Percentiles rank a stretch among this genome's conserved stretches.
Evolutionary conservation across 805 yeast species (phyloP).

Genomic region (Ogataea pilisensis): DNA sequence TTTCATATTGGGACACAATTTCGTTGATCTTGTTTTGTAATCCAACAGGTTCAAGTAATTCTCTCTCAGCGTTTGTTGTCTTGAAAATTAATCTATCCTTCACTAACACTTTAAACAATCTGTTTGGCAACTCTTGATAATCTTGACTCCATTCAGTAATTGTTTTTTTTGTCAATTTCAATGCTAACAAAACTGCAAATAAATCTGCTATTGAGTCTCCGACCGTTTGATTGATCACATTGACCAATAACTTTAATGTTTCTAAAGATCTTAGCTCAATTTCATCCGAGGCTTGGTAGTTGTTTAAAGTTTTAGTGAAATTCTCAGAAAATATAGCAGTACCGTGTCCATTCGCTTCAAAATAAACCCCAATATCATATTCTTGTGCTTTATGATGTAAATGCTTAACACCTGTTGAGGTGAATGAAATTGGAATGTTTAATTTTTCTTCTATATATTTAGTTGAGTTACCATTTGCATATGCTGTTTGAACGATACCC

Average conservation of each 20-base stretch:
- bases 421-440: slow-evolving; percentile 75
- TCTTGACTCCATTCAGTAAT: slow-evolving; percentile 72
- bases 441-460: slow-evolving; percentile 57
- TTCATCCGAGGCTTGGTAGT: slow-evolving; percentile 34
- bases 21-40: slow-evolving; percentile 71
- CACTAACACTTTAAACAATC: slow-evolving; percentile 75
- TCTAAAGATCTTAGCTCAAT: slow-evolving; percentile 46
- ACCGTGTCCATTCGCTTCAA: slow-evolving; percentile 99
- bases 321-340: slow-evolving; percentile 76
- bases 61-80: slow-evolving; percentile 89
- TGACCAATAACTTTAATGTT: slow-evolving; percentile 56
- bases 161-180: slow-evolving; percentile 38
- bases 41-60: slow-evolving; percentile 69
- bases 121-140: slow-evolving; percentile 85
- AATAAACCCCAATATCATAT: slow-evolving; percentile 89
- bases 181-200: slow-evolving; percentile 67
- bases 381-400: slow-evolving; percentile 85
- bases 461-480: slow-evolving; percentile 93
- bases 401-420: slow-evolving; percentile 96
- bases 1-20: slow-evolving; percentile 47
- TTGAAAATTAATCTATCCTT: slow-evolving; percentile 73
- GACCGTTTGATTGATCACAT: slow-evolving; percentile 91
- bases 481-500: slow-evolving; percentile 96
- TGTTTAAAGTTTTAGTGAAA: slow-evolving; percentile 39
- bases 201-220: slow-evolving; percentile 97